Percentiles rank a stretch among this genome's conserved stretches.
Evolutionary conservation across 1,284 basidiomycete species (phyloP).

Genomic region (Cerrena zonata): DNA sequence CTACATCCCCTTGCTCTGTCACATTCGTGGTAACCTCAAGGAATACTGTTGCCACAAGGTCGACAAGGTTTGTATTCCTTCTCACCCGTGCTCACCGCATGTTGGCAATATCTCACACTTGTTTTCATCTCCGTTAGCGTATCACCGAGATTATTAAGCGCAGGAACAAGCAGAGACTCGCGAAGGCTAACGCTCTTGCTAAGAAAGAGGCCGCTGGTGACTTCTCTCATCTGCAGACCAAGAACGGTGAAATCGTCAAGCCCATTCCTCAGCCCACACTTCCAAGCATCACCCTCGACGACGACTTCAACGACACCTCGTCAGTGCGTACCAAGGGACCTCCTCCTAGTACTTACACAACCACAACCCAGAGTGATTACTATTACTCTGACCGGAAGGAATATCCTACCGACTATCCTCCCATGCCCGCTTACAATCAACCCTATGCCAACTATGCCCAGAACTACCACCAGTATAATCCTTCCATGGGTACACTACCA

Average conservation of each 20-base stretch:
- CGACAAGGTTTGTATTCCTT: conserved; percentile 66
- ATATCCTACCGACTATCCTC: conserved; percentile 44
- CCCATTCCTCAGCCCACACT: conserved; percentile 94
- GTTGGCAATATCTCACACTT: conserved; percentile 1
- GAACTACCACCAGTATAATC: conserved; percentile 43
- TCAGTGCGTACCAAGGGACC: conserved; percentile 54
- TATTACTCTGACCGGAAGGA: conserved; percentile 50
- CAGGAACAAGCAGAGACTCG: conserved; percentile 81
- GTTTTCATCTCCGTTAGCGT: conserved; percentile 43
- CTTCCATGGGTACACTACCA: conserved; percentile 46
- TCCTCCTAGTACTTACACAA: conserved; percentile 48
- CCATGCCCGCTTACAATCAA: conserved; percentile 67
- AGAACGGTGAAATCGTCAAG: conserved; percentile 80
- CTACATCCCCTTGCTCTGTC: conserved; percentile 88
- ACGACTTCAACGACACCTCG: conserved; percentile 62
- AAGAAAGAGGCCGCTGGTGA: conserved; percentile 87
- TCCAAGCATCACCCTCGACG: conserved; percentile 84
- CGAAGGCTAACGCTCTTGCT: conserved; percentile 77
- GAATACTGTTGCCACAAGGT: conserved; percentile 99
- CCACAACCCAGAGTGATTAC: conserved; percentile 46
- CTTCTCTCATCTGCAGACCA: conserved; percentile 88
- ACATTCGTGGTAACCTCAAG: conserved; percentile 95
- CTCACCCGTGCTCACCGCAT: conserved; percentile 3
- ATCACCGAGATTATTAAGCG: conserved; percentile 91
- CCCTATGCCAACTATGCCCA: conserved; percentile 39